Evolutionary conservation across 306 rosid genomes (phyloP), one percentile per base, ranked within the genome.

Genomic region (Morella rubra): DNA sequence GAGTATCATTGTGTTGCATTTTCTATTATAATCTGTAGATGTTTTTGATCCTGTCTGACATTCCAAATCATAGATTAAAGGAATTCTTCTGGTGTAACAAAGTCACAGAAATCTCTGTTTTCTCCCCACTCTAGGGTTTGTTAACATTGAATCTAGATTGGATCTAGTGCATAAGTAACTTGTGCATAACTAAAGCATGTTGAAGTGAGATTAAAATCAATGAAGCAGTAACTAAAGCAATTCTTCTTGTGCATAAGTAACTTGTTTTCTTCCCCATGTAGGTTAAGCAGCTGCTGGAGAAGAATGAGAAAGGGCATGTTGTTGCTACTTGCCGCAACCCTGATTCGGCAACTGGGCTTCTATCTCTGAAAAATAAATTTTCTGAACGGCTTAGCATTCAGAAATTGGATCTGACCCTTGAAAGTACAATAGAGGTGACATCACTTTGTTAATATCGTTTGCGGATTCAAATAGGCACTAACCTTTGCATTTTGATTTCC

Each of bases 311-410:
- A 69, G 99, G 90, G 49, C 87, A 86, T 80, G 97, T 90, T 80
- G 67, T 92, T 82, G 96, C 97, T 45, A 90, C 93, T 54, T 95
- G 97, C 76, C 99, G 97, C 22, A 82, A 89, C 81, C 99, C 99
- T 72, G 73, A 71, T 27, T 67, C 75, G 1, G 87, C 97, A 74
- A 83, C 89, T 44, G 96, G 96, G 66, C 93, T 95, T 73, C 70
- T 37, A 54, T 73, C 86, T 70, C 85, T 92, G 81, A 91, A 89
- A 76, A 81, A 89, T 69, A 87, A 85, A 80, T 92, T 84, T 80
- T 49, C 69, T 8, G 88, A 89, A 53, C 89, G 97, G 67, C 92
- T 95, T 65, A 81, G 78, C 74, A 71, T 90, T 77, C 77, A 81
- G 80, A 88, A 72, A 3, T 82, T 90, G 88, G 97, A 95, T 81